Evolutionary conservation across 2,329 filamentous ascomycete genomes (phyloP), one percentile per base, ranked within the genome.

Genomic region (Helotiales sp.): DNA sequence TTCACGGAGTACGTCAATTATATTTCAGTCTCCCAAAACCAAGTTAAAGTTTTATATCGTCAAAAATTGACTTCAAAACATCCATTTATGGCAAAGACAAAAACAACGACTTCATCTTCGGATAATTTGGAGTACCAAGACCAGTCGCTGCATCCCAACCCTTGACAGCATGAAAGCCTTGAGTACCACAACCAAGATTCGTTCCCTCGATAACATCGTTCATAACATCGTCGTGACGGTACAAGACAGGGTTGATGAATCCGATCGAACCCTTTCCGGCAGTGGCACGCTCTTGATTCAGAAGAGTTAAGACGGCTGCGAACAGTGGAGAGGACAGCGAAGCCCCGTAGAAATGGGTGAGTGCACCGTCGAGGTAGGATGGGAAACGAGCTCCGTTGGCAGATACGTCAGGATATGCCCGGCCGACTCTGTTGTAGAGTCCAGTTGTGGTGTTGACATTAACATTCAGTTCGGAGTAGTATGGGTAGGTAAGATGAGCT

Each of bases 341-440:
- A 2, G 69, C 61, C 20, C 73, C 73, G 43, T 64, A 73, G 60
- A 62, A 73, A 54, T 67, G 62, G 2, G 43, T 24, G 11, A 65
- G 47, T 1, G 11, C n/a, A 0, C 68, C 67, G 32, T 68, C 24
- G 2, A 62, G 34, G 47, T 66, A 70, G 1, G 69, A 57, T n/a
- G 61, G 61, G 55, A 70, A 72, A 17, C 52, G 28, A 5, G 71
- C 72, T 1, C 89, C 85, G 11, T 92, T 82, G 11, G 81, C 83
- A 2, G 83, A 80, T 30, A 87, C 78, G 73, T 87, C 85, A 1
- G 85, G 85, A 74, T 85, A 86, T 0, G 78, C 85, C 40, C 85
- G 82, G 1, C 85, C 85, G 8, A 76, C 75, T 20, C 79, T 75
- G 75, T 83, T 82, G 55, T 82, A 84, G 67, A 86, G 72, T 20